Evolutionary conservation across 192 early-diverging fungal species (phyloP).

Genomic region (Coemansia sp.): DNA sequence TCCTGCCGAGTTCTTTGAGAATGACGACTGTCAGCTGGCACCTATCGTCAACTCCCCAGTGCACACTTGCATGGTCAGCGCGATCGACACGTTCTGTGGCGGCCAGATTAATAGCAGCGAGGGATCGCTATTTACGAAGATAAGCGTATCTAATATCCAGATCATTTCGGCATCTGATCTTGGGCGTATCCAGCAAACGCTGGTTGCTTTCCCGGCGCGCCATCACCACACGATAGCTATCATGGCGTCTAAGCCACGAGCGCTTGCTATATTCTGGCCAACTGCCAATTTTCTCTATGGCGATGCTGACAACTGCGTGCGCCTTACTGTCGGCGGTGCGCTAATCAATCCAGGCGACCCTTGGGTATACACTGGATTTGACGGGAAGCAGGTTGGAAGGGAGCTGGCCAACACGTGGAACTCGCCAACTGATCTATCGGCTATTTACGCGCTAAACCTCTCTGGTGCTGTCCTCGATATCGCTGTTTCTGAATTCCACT

Average conservation of each 20-base stretch:
- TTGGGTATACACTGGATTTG: slow-evolving; percentile 4
- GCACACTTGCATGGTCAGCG: slow-evolving; percentile 18
- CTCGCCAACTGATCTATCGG: slow-evolving; percentile 5
- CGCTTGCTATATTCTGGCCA: slow-evolving; percentile 20
- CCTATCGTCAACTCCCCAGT: slow-evolving; percentile 28
- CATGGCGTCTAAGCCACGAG: slow-evolving; percentile 5
- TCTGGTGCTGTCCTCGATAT: slow-evolving; percentile 8
- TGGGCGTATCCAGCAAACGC: slow-evolving; percentile 27
- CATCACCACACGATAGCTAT: slow-evolving; percentile 10
- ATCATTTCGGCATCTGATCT: slow-evolving; percentile 11
- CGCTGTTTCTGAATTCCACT: slow-evolving; percentile 27
- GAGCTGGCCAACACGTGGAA: background rate
- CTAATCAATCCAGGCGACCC: slow-evolving; percentile 6
- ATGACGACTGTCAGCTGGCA: background rate
- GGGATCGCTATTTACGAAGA: slow-evolving; percentile 13
- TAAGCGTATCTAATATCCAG: slow-evolving; percentile 20
- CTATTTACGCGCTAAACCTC: background rate
- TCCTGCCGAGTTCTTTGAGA: background rate
- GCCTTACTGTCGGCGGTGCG: background rate
- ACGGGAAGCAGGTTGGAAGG: background rate
- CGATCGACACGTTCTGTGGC: slow-evolving; percentile 1
- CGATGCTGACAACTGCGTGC: slow-evolving; percentile 33
- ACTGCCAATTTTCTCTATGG: slow-evolving; percentile 9
- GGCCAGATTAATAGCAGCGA: slow-evolving; percentile 3
- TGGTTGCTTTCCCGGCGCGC: slow-evolving; percentile 23